Evolutionary conservation across 2,329 filamentous ascomycete species (phyloP).

Genomic region (Cryphonectria naterciae): DNA sequence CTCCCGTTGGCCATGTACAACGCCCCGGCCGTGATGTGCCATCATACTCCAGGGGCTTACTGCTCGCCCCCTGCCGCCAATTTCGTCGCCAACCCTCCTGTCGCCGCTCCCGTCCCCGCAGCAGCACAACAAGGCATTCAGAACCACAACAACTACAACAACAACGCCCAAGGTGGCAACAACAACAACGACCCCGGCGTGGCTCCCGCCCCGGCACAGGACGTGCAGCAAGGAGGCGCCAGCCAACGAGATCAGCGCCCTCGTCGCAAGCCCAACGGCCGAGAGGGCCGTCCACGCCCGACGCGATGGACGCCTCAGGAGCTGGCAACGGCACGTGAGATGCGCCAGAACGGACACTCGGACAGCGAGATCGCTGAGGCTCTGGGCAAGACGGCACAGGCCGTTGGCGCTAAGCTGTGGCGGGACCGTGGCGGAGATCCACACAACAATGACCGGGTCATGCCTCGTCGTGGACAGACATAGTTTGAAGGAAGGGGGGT

Average conservation of each 20-base stretch:
- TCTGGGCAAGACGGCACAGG: background rate
- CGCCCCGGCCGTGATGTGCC: too few relatives aligned
- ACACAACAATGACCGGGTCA: background rate
- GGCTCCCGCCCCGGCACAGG: background rate
- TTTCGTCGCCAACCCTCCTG: too few relatives aligned
- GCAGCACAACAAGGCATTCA: too few relatives aligned
- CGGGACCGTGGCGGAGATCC: background rate
- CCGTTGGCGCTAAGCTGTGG: background rate
- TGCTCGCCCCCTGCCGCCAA: too few relatives aligned
- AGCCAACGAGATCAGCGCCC: background rate
- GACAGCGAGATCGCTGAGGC: background rate
- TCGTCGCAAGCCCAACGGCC: background rate
- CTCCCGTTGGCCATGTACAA: too few relatives aligned
- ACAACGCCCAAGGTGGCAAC: too few relatives aligned
- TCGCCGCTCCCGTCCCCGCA: too few relatives aligned
- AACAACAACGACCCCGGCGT: background rate
- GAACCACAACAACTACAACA: background rate
- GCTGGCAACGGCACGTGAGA: background rate
- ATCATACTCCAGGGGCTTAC: too few relatives aligned
- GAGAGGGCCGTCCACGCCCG: too few relatives aligned
- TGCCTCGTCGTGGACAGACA: background rate
- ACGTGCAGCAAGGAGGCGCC: background rate
- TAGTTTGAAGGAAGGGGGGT: too few relatives aligned
- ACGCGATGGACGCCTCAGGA: background rate
- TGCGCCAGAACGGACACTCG: background rate